Percentiles rank a stretch among this genome's conserved stretches.
phyloP scores from a whole-genome alignment of 768 basidiomycete species.

The Albatrellus ellisii region DNA sequence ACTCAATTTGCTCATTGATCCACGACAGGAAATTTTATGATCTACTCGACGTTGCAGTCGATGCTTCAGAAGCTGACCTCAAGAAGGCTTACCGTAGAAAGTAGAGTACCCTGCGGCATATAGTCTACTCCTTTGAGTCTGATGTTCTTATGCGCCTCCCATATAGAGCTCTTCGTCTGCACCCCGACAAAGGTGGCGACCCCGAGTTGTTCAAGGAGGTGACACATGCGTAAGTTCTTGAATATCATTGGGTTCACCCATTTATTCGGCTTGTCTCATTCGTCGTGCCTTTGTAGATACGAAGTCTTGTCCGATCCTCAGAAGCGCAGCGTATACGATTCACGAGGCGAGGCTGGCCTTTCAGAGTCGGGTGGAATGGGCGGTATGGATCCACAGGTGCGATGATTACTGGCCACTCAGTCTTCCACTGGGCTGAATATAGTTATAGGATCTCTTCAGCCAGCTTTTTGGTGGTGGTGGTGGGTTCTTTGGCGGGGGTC shows the following conservation, averaged over 20 bases:
- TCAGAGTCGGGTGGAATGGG: conserved; percentile 82
- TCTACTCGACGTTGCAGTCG: conserved; percentile 72
- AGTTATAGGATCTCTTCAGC: conserved; percentile 78
- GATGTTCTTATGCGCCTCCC: conserved; percentile 6
- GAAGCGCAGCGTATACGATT: conserved; percentile 73
- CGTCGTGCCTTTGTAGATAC: conserved; percentile 40
- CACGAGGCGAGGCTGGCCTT: conserved; percentile 85
- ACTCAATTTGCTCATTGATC: conserved; percentile 7
- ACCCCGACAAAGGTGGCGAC: conserved; percentile 93
- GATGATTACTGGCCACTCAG: conserved; percentile 14
- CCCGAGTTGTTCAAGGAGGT: conserved; percentile 97
- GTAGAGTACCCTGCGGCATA: conserved; percentile 24
- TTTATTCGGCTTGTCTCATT: conserved; percentile 6
- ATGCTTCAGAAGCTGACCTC: conserved; percentile 71
- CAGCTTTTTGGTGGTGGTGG: conserved; percentile 84
- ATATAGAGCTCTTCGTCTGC: conserved; percentile 64
- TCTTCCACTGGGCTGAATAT: neutral
- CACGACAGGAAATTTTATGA: conserved; percentile 95
- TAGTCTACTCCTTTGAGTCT: conserved; percentile 1
- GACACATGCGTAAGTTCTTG: conserved; percentile 73
- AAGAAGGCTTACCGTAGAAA: conserved; percentile 97
- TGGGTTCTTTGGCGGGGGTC: conserved; percentile 55
- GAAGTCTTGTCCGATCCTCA: conserved; percentile 86
- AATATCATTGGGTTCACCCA: conserved; percentile 5
- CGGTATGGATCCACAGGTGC: conserved; percentile 91